Base-by-base conservation (phyloP, 768 basidiomycete genomes). In the Infundibulicybe gibba region DNA sequence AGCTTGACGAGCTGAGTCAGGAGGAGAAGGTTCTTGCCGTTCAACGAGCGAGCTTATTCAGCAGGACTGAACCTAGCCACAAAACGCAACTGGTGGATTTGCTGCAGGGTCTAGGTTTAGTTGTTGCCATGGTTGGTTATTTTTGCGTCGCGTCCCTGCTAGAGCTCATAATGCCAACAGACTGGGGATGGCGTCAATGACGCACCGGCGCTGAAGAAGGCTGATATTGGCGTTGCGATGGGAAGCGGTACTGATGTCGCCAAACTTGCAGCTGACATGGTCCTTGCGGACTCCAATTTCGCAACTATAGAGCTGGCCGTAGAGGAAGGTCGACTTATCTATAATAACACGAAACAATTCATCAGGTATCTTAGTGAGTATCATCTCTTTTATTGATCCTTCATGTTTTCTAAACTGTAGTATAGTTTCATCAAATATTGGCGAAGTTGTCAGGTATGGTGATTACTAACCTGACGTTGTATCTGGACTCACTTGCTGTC, bases 281-380 rank as follows among this genome's bases (percentile, higher is more conserved):
- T 99, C 25, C 80, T 94, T 43, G 89, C 91, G 5, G 94, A 95
- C 64, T 94, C 94, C 41, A 98, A 98, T 73, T 99, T 99, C 66
- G 86, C 93, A 10, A 94, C 94, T 6, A 97, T 99, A 66, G 94
- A 97, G 65, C 75, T 83, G 56, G 95, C 95, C 6, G 94, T 99
- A 39, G 95, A 98, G 66, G 95, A 99, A 70, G 95, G 95, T 56
- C 76, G 95, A 66, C 76, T 95, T 48, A 99, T 98, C 60, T 98
- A 97, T 69, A 97, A 97, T 71, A 99, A 99, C 70, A 98, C 94
- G 39, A 99, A 99, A 71, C 95, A 98, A 64, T 99, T 99, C 68
- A 97, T 99, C 67, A 87, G 95, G 58, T 99, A 98, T 72, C 85
- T 99, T 61, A 98, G 87, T 90, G 58, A 34, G 87, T 77, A 14